Percentiles rank a stretch among this genome's conserved stretches.
Conservation (phyloP, 2,329 filamentous ascomycete genomes). For the Colletotrichum chrysophilum region DNA sequence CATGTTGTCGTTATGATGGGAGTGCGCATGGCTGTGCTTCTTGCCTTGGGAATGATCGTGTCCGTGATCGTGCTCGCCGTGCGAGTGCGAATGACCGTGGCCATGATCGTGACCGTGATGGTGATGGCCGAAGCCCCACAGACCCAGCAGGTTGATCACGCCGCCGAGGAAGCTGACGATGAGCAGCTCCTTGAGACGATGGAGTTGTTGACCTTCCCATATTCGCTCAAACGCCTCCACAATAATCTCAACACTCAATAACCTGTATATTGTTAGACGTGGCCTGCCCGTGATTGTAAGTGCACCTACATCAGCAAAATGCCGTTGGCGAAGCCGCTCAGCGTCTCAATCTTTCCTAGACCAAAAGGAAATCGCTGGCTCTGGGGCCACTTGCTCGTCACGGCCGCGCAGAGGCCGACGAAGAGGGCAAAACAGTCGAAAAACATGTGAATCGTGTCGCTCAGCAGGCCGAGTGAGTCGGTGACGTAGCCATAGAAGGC, state of each 20-base stretch:
- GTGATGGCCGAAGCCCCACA: constrained; percentile 80
- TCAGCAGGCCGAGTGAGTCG: constrained; percentile 91
- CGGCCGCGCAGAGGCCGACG: constrained; percentile 88
- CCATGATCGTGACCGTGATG: constrained; percentile 58
- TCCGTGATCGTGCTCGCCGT: constrained; percentile 43
- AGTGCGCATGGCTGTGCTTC: constrained; percentile 43
- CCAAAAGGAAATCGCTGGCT: constrained; percentile 91
- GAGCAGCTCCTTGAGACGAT: constrained; percentile 84
- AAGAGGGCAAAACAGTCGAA: constrained; percentile 94
- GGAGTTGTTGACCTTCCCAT: constrained; percentile 81
- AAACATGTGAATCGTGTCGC: constrained; percentile 99
- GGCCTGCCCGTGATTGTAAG: accelerated
- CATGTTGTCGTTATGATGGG: constrained; percentile 91
- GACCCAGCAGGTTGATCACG: constrained; percentile 89
- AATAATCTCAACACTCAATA: constrained; percentile 95
- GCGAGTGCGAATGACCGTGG: constrained; percentile 40
- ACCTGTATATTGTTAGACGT: constrained; percentile 47
- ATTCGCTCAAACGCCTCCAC: constrained; percentile 92
- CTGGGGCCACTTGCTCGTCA: constrained; percentile 96
- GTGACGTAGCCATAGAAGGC: constrained; percentile 93
- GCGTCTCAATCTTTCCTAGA: constrained; percentile 94
- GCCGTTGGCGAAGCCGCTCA: constrained; percentile 96
- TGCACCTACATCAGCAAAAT: constrained; percentile 82
- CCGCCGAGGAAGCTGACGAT: constrained; percentile 87
- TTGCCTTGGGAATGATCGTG: constrained; percentile 47